Conservation (phyloP, 2,329 filamentous ascomycete species). For the Penicillium hordei region DNA sequence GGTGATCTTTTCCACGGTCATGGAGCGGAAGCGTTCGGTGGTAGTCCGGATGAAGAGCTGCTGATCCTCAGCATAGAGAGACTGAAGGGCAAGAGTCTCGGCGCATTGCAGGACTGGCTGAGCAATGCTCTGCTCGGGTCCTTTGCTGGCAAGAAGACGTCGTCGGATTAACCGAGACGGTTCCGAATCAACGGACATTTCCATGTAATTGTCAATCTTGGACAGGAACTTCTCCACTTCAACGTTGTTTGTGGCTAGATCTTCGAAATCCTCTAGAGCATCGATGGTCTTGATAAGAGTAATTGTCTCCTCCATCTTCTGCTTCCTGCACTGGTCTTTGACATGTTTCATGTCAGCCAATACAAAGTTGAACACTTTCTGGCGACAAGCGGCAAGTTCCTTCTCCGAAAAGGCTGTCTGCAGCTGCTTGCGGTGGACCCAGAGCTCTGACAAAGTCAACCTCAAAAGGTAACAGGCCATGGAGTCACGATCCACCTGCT, state of each 20-base stretch:
- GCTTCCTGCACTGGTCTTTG: slow-evolving; percentile 37
- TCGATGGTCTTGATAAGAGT: slow-evolving; percentile 40
- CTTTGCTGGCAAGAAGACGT: slow-evolving; percentile 35
- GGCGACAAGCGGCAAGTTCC: slow-evolving; percentile 34
- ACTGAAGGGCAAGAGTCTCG: slow-evolving; percentile 36
- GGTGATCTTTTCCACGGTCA: slow-evolving; percentile 34
- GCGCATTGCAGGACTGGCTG: slow-evolving; percentile 35
- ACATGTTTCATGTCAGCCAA: slow-evolving; percentile 38
- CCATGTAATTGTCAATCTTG: slow-evolving; percentile 39
- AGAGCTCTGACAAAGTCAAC: slow-evolving; percentile 38
- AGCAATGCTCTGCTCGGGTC: slow-evolving; percentile 28
- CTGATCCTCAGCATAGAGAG: slow-evolving; percentile 41
- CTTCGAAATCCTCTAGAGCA: slow-evolving; percentile 43
- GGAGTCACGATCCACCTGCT: slow-evolving; percentile 34
- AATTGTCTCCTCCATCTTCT: slow-evolving; percentile 34
- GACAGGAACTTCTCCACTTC: slow-evolving; percentile 38
- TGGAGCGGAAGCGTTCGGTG: slow-evolving; percentile 34
- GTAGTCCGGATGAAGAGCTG: slow-evolving; percentile 39
- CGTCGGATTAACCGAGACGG: slow-evolving; percentile 34
- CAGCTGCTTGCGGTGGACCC: slow-evolving; percentile 34
- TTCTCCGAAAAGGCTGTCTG: slow-evolving; percentile 29
- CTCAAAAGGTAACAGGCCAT: slow-evolving; percentile 40
- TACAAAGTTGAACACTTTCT: slow-evolving; percentile 36
- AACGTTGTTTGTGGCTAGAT: slow-evolving; percentile 34
- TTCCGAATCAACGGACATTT: slow-evolving; percentile 34